phyloP scores from a whole-genome alignment of 345 rosid genomes.

The Gossypium anomalum region DNA sequence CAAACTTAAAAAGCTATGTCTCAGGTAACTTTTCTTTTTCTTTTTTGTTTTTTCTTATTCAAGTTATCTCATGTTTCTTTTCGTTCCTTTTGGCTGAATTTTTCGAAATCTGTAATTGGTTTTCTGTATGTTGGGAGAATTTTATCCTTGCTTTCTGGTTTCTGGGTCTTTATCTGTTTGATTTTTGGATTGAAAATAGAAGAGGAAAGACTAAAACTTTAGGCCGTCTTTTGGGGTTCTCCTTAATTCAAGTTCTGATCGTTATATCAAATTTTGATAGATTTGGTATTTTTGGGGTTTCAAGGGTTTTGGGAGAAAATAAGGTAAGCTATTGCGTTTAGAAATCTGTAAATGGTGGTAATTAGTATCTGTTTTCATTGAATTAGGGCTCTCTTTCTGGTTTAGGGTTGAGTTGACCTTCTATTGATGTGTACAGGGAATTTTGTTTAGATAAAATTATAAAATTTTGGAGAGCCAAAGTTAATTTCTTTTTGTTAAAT shows the following conservation, averaged over 20 bases:
- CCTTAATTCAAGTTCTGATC: not conserved
- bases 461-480: too few species aligned
- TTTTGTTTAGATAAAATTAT: too few species aligned
- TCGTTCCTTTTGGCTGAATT: not conserved
- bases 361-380: not conserved
- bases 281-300: not conserved
- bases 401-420: not conserved
- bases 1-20: slow-evolving; percentile 1
- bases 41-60: not conserved
- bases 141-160: not conserved
- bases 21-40: not conserved
- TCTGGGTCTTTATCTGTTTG: not conserved
- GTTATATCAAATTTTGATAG: not conserved
- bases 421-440: not conserved
- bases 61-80: not conserved
- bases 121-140: not conserved
- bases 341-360: not conserved
- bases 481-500: too few species aligned
- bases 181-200: not conserved
- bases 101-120: not conserved
- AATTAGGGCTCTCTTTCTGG: not conserved
- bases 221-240: not conserved
- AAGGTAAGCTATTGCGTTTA: not conserved
- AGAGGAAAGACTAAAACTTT: not conserved
- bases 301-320: not conserved